Percentiles rank a stretch among this genome's conserved stretches.
Conservation (phyloP, 192 early-diverging fungal genomes). For the Ambispora gerdemannii region DNA sequence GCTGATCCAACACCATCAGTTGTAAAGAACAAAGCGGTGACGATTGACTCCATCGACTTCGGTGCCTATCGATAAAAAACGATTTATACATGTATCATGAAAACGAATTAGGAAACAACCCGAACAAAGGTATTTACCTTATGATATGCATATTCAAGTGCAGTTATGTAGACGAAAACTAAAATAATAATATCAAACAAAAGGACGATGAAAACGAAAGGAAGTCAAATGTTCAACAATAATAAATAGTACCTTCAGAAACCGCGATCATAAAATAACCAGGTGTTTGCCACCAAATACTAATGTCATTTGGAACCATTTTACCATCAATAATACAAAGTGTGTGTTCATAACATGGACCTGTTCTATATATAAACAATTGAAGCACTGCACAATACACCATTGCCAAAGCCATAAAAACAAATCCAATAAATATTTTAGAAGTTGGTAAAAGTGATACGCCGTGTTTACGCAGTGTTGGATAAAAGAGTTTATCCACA, state of each 20-base stretch:
- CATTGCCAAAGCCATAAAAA: slow-evolving; percentile 56
- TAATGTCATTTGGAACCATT: slow-evolving; percentile 49
- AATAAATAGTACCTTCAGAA: slow-evolving; percentile 45
- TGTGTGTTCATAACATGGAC: slow-evolving; percentile 52
- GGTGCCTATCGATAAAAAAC: slow-evolving; percentile 42
- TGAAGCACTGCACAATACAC: slow-evolving; percentile 62
- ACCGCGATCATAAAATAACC: slow-evolving; percentile 58
- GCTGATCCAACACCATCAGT: slow-evolving; percentile 52
- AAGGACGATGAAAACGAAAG: background rate
- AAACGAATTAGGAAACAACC: background rate
- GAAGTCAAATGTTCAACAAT: background rate
- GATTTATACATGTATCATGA: background rate
- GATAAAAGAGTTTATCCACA: slow-evolving; percentile 64
- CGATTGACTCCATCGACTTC: slow-evolving; percentile 61
- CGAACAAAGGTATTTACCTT: slow-evolving; percentile 19
- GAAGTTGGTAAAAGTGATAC: slow-evolving; percentile 55
- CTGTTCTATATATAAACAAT: slow-evolving; percentile 53
- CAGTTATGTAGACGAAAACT: slow-evolving; percentile 64
- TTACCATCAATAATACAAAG: slow-evolving; percentile 33
- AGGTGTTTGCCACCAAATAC: slow-evolving; percentile 54
- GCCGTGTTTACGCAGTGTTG: slow-evolving; percentile 50
- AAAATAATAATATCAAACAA: background rate
- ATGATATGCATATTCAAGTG: slow-evolving; percentile 68
- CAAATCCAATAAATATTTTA: slow-evolving; percentile 68
- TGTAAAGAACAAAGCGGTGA: slow-evolving; percentile 68